Base-by-base conservation (phyloP, 441 rosid genomes). In the Aquilaria agallochum region DNA sequence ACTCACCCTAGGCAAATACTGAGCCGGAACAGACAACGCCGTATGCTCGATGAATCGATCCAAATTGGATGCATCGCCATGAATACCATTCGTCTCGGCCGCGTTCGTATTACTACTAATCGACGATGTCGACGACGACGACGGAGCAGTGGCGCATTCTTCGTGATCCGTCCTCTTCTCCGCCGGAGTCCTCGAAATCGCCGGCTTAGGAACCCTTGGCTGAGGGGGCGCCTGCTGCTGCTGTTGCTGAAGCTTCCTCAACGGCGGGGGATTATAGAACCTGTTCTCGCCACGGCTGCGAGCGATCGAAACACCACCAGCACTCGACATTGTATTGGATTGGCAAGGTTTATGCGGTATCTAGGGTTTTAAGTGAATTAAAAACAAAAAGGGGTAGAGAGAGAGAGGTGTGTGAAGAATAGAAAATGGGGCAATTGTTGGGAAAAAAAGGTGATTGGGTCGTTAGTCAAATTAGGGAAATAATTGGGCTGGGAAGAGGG, bases 41-140 rank as follows among this genome's bases (percentile, higher is more conserved):
- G 97, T 84, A 66, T 59, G 67, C 67, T 83, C 87, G 69, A 92
- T 70, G 83, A 92, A 92, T 72, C 89, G 85, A 68, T 85, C 89
- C 79, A 90, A 80, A 78, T 90, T 92, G 11, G 96, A 76, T 15
- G 67, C 71, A 61, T 60, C 51, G 45, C 9, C 45, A 2, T 40
- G 45, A 40, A 40, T 40, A 40, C 9, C 9, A 10, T 40, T 40
- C 5, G 45, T 0, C 10, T 40, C 45, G 45, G 45, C 45, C 32
- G 8, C 33, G 36, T 30, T 40, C 45, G 30, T 40, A 55, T 57
- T 40, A 55, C 34, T 55, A 45, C 8, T 31, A 57, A 30, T 46
- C 48, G 31, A 31, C 53, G 9, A 33, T 44, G 44, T 32, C 31
- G 55, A 32, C 2, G 59, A 64, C 0, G 67, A 64, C 8, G 62